Conservation (phyloP, 1,139 yeast genomes). For the Nakaseomyces uthaithaninus region DNA sequence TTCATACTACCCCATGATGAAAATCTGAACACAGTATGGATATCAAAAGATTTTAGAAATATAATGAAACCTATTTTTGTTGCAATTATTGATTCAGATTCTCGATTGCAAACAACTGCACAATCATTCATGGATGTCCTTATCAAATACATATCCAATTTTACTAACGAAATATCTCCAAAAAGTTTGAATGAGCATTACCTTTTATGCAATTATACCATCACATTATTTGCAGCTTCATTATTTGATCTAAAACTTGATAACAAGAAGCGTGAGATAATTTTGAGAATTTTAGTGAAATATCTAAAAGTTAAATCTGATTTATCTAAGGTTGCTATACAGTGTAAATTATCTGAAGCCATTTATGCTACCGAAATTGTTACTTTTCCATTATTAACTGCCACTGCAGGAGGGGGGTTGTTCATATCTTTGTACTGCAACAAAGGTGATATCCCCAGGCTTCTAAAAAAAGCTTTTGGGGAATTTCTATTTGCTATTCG, state of each 20-base stretch:
- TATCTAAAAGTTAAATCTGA: slow-evolving; percentile 21
- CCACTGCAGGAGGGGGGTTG: slow-evolving; percentile 27
- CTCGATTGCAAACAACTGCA: slow-evolving; percentile 16
- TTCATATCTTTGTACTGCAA: slow-evolving; percentile 25
- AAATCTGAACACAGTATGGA: slow-evolving; percentile 12
- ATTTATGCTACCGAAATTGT: slow-evolving; percentile 17
- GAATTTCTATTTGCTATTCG: slow-evolving; percentile 17
- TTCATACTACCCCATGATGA: slow-evolving; percentile 21
- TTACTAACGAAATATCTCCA: slow-evolving; percentile 11
- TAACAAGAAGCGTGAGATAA: slow-evolving; percentile 22
- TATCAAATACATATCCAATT: slow-evolving; percentile 16
- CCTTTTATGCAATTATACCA: slow-evolving; percentile 22
- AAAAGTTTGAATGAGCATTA: slow-evolving; percentile 18
- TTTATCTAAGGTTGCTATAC: slow-evolving; percentile 15
- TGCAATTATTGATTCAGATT: slow-evolving; percentile 20
- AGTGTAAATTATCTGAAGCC: slow-evolving; percentile 10
- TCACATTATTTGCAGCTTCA: slow-evolving; percentile 27
- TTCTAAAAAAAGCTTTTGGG: slow-evolving; percentile 17
- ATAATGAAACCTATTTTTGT: slow-evolving; percentile 23
- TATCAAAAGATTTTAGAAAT: slow-evolving; percentile 17
- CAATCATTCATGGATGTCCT: slow-evolving; percentile 17
- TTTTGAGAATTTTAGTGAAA: slow-evolving; percentile 22
- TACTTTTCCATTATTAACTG: slow-evolving; percentile 21
- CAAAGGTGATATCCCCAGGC: slow-evolving; percentile 18
- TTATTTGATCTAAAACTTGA: slow-evolving; percentile 24